Base-by-base conservation (phyloP, 2,329 filamentous ascomycete genomes). In the Diaporthe caulivora region DNA sequence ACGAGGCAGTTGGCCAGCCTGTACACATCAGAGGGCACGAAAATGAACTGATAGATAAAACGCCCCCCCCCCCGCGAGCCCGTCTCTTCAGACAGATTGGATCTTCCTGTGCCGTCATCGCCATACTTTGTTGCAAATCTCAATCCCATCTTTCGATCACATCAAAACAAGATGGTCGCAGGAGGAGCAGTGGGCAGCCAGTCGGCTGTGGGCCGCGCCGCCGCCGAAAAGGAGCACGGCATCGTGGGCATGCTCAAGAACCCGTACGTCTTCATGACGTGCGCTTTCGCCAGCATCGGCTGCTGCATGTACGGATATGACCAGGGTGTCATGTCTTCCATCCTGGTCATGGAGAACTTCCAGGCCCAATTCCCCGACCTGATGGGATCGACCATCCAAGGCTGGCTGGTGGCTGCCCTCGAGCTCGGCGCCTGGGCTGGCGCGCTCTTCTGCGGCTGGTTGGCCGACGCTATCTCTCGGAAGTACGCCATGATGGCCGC, bases 341-440 rank as follows among this genome's bases (percentile, higher is more conserved):
- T 91, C 10, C 75, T 82, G 13, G 79, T 79, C 11, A 82, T 82
- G 81, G 73, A 75, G 17, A 75, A 78, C 53, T 82, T 81, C 44
- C 51, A 70, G 37, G 47, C 64, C 18, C 74, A 76, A 24, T 76
- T 76, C 40, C 74, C 72, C 42, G 58, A 80, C 44, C 80, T 82
- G 75, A 78, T 77, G 40, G 71, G 78, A 29, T 81, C 80, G 47
- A 81, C 74, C 76, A 80, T 70, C 77, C 77, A 81, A 71, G 81
- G 80, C 54, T 82, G 80, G 80, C 70, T 82, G 15, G 81, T 80
- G 6, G 83, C 87, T 3, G 90, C 90, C 75, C 85, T 91, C 47
- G 88, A 91, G 79, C 84, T 91, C 17, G 89, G 89, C 74, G 89
- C 89, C 69, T 91, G 89, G 89, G 79, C 90, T 44, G 90, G 89